Percentiles rank a stretch among this genome's conserved stretches.
Conservation (phyloP, 1,284 basidiomycete genomes). For the Tylopilus orsonianus region DNA sequence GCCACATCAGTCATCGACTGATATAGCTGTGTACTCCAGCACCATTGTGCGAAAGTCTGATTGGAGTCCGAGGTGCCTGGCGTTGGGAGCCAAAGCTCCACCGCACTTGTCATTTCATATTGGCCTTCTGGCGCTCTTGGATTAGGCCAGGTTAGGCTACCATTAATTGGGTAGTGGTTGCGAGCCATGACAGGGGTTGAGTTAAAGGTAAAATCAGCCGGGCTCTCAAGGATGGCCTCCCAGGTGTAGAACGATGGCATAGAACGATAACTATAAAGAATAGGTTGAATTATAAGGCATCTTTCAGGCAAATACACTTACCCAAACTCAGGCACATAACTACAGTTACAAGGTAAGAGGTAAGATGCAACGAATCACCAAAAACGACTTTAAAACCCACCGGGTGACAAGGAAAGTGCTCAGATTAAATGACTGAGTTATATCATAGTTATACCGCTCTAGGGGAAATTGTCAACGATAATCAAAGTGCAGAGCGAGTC, state of each 20-base stretch:
- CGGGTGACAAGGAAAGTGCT: slow-evolving; percentile 55
- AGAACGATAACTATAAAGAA: slow-evolving; percentile 52
- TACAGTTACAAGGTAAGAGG: slow-evolving; percentile 17
- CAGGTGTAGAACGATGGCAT: slow-evolving; percentile 66
- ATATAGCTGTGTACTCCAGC: slow-evolving; percentile 60
- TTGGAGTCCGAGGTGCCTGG: slow-evolving; percentile 49
- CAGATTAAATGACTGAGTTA: slow-evolving; percentile 53
- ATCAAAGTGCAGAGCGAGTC: not conserved
- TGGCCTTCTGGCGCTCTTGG: slow-evolving; percentile 57
- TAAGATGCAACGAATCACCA: not conserved
- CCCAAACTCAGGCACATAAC: slow-evolving; percentile 66
- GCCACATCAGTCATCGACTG: slow-evolving; percentile 58
- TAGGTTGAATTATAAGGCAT: not conserved
- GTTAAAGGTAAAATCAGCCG: slow-evolving; percentile 58
- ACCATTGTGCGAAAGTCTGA: slow-evolving; percentile 62
- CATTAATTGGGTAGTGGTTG: slow-evolving; percentile 60
- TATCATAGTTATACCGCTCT: slow-evolving; percentile 63
- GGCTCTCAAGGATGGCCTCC: slow-evolving; percentile 54
- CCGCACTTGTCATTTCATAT: slow-evolving; percentile 50
- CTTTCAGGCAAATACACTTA: slow-evolving; percentile 20
- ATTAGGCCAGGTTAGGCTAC: slow-evolving; percentile 55
- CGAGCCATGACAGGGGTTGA: slow-evolving; percentile 57
- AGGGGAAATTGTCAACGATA: not conserved
- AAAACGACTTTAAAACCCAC: slow-evolving; percentile 28
- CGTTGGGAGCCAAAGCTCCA: slow-evolving; percentile 57